A percentile compares a stretch with the other conserved stretches of the same genome.
Evolutionary conservation across 805 yeast genomes (phyloP).

Genomic region (Phaffomyces thermotolerans): DNA sequence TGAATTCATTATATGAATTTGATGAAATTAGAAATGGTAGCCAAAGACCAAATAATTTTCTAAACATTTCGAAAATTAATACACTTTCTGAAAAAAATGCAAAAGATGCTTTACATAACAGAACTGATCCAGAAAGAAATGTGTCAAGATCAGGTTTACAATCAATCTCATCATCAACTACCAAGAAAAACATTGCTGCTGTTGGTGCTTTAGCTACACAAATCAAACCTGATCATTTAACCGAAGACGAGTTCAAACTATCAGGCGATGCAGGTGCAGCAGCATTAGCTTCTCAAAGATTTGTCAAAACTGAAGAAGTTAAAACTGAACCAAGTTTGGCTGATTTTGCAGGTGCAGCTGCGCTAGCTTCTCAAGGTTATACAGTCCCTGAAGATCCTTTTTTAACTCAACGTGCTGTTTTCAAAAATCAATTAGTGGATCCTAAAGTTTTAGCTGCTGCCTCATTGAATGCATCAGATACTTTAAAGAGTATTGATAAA

Average conservation of each 20-base stretch:
- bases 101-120: constrained; percentile 19
- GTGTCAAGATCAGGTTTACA: constrained; percentile 32
- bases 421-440: constrained; percentile 31
- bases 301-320: constrained; percentile 29
- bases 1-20: constrained; percentile 36
- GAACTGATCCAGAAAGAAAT: constrained; percentile 25
- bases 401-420: constrained; percentile 33
- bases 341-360: constrained; percentile 39
- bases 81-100: constrained; percentile 39
- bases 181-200: constrained; percentile 38
- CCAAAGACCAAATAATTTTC: constrained; percentile 28
- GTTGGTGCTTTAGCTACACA: constrained; percentile 33
- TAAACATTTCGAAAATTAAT: constrained; percentile 46
- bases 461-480: constrained; percentile 38
- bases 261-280: constrained; percentile 25
- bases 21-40: constrained; percentile 37
- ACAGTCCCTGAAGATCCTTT: constrained; percentile 33
- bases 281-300: constrained; percentile 44
- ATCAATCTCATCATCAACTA: constrained; percentile 28
- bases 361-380: constrained; percentile 42
- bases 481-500: constrained; percentile 34
- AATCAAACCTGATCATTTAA: neutral
- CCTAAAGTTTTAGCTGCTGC: constrained; percentile 44
- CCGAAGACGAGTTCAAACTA: neutral
- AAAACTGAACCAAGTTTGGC: constrained; percentile 30